A percentile compares a stretch with the other conserved stretches of the same genome.
Evolutionary conservation across 2,329 filamentous ascomycete species (phyloP).

Genomic region (Hypoxylon sp.): DNA sequence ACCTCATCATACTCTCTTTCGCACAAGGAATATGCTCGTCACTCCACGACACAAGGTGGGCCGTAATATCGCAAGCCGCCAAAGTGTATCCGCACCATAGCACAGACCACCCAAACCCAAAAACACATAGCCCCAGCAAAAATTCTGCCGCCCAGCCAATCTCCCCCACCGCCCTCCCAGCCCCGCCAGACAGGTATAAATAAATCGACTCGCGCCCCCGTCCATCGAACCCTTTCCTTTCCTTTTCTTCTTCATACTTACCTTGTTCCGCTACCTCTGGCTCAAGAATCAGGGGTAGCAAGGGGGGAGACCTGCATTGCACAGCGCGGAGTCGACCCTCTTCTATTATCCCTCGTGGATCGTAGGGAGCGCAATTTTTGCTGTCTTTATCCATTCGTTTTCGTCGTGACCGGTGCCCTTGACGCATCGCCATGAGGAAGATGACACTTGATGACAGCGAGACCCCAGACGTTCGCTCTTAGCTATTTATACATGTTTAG

Average conservation of each 20-base stretch:
- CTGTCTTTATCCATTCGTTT: slow-evolving; percentile 42
- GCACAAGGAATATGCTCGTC: too few relatives aligned
- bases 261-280: slow-evolving; percentile 48
- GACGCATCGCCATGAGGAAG: slow-evolving; percentile 36
- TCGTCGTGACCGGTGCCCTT: slow-evolving; percentile 35
- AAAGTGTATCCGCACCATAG: neutral
- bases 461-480: too few relatives aligned
- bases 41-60: too few relatives aligned
- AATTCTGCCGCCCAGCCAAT: slow-evolving; percentile 3
- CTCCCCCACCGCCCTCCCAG: slow-evolving; percentile 9
- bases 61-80: too few relatives aligned
- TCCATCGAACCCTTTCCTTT: slow-evolving; percentile 4
- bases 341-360: slow-evolving; percentile 52
- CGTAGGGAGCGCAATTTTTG: slow-evolving; percentile 54
- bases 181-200: slow-evolving; percentile 4
- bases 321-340: slow-evolving; percentile 64
- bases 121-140: neutral
- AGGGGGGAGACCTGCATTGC: slow-evolving; percentile 66
- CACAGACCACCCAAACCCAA: neutral
- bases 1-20: too few relatives aligned
- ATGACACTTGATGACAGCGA: neutral
- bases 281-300: slow-evolving; percentile 48
- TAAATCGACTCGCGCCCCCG: neutral
- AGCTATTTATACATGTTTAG: too few relatives aligned
- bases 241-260: slow-evolving; percentile 53